Evolutionary conservation across 2,329 filamentous ascomycete species (phyloP).

Genomic region (Davidsoniella australis): DNA sequence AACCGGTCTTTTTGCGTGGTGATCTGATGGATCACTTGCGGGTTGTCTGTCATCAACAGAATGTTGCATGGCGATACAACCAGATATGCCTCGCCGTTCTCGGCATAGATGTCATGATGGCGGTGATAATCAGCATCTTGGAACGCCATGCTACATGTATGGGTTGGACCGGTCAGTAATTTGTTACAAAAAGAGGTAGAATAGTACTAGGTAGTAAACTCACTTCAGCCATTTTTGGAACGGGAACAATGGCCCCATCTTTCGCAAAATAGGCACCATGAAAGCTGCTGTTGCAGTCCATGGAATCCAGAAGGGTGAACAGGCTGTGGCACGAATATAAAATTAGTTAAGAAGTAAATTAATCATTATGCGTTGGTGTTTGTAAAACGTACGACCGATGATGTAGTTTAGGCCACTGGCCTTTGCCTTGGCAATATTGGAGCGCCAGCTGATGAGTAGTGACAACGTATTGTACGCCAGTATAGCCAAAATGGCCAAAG

Average conservation of each 20-base stretch:
- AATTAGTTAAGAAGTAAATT: slow-evolving; percentile 9
- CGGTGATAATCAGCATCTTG: slow-evolving; percentile 4
- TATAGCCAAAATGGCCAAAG: slow-evolving; percentile 19
- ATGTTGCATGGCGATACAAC: slow-evolving; percentile 40
- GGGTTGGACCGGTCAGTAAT: not conserved
- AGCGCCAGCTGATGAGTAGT: slow-evolving; percentile 21
- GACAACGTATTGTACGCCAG: slow-evolving; percentile 21
- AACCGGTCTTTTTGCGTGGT: slow-evolving; percentile 51
- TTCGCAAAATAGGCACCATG: not conserved
- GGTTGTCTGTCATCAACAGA: slow-evolving; percentile 40
- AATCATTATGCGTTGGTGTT: not conserved
- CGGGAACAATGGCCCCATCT: slow-evolving; percentile 6
- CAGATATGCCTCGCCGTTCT: slow-evolving; percentile 46
- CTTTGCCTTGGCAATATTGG: slow-evolving; percentile 33
- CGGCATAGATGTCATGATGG: slow-evolving; percentile 38
- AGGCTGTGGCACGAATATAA: slow-evolving; percentile 21
- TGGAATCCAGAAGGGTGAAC: slow-evolving; percentile 30
- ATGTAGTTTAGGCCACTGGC: slow-evolving; percentile 34
- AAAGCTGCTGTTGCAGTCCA: slow-evolving; percentile 33
- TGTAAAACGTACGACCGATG: slow-evolving; percentile 30
- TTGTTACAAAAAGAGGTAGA: no score
- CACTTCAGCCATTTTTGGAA: slow-evolving; percentile 8
- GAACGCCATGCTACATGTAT: not conserved
- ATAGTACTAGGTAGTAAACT: not conserved
- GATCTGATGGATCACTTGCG: slow-evolving; percentile 49